A percentile compares a stretch with the other conserved stretches of the same genome.
Conservation (phyloP, 176 grass and related monocot species). For the Hordeum marinum region DNA sequence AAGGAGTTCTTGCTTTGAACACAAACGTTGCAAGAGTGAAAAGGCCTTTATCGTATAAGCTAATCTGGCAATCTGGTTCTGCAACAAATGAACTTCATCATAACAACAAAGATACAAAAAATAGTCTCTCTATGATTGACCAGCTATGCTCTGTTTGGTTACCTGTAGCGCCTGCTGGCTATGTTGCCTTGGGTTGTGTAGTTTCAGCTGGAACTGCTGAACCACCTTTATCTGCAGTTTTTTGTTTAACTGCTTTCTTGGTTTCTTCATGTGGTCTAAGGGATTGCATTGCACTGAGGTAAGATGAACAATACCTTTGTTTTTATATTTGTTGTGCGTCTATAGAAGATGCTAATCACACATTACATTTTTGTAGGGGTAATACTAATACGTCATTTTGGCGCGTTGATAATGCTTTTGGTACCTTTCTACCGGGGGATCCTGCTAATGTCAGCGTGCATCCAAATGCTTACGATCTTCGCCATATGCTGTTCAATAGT, state of each 20-base stretch:
- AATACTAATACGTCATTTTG: slow-evolving; percentile 66
- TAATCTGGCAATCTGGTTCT: slow-evolving; percentile 61
- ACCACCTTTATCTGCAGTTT: slow-evolving; percentile 75
- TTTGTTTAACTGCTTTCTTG: slow-evolving; percentile 72
- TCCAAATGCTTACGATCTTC: slow-evolving; percentile 76
- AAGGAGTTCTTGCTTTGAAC: slow-evolving; percentile 93
- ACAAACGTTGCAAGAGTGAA: slow-evolving; percentile 87
- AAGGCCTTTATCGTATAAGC: slow-evolving; percentile 87
- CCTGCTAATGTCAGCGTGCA: slow-evolving; percentile 42
- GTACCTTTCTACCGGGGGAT: slow-evolving; percentile 80
- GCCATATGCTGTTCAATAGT: slow-evolving; percentile 72
- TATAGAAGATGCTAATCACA: slow-evolving; percentile 28
- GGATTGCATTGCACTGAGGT: slow-evolving; percentile 80
- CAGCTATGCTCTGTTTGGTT: slow-evolving; percentile 80
- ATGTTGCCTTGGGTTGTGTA: slow-evolving; percentile 87
- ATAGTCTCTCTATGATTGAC: slow-evolving; percentile 16
- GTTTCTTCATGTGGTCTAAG: slow-evolving; percentile 67
- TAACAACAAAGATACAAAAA: slow-evolving; percentile 17
- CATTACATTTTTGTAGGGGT: slow-evolving; percentile 40
- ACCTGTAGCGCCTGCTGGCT: slow-evolving; percentile 78
- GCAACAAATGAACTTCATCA: slow-evolving; percentile 26
- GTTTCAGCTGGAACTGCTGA: slow-evolving; percentile 73
- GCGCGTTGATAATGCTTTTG: slow-evolving; percentile 85
- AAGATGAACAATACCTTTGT: slow-evolving; percentile 27
- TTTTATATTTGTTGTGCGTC: slow-evolving; percentile 12